Percentiles rank a stretch among this genome's conserved stretches.
Evolutionary conservation across 208 protist species (phyloP).

Genomic region (Trypanosoma congolense): DNA sequence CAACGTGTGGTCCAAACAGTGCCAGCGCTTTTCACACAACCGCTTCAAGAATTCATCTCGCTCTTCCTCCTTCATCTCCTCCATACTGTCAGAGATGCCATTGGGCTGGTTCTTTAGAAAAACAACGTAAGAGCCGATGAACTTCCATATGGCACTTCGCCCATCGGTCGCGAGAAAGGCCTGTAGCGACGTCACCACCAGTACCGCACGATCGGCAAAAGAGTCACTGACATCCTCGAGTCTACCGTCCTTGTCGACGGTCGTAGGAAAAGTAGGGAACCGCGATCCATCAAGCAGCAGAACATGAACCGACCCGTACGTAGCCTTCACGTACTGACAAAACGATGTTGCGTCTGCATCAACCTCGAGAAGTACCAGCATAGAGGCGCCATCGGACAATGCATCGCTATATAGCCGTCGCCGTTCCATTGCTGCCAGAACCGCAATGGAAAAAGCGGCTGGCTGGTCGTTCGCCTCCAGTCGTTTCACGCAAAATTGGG

Average conservation of each 20-base stretch:
- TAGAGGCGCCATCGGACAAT: slow-evolving; percentile 7
- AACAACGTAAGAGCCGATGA: slow-evolving; percentile 44
- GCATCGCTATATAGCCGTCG: slow-evolving; percentile 1
- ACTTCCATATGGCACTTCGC: slow-evolving; percentile 69
- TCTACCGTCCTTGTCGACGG: slow-evolving; percentile 7
- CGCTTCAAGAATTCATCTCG: slow-evolving; percentile 13
- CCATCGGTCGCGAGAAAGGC: slow-evolving; percentile 46
- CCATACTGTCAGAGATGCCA: not conserved
- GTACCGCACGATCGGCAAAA: slow-evolving; percentile 12
- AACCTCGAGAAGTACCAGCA: slow-evolving; percentile 45
- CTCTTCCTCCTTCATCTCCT: slow-evolving; percentile 11
- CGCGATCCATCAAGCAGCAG: slow-evolving; percentile 25
- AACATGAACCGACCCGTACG: slow-evolving; percentile 24
- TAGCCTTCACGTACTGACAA: slow-evolving; percentile 16
- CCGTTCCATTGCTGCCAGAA: slow-evolving; percentile 31
- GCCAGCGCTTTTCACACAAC: slow-evolving; percentile 48
- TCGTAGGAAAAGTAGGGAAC: slow-evolving; percentile 22
- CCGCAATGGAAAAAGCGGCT: slow-evolving; percentile 21
- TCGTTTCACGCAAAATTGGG: slow-evolving; percentile 30
- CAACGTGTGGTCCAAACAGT: slow-evolving; percentile 45
- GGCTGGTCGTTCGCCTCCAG: slow-evolving; percentile 18
- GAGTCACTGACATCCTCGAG: not conserved
- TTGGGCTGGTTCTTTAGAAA: slow-evolving; percentile 12
- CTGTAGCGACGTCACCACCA: slow-evolving; percentile 42
- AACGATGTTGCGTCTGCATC: slow-evolving; percentile 22